Evolutionary conservation across 495 filamentous ascomycete genomes (phyloP).

Genomic region (Hypomontagnella monticulosa): DNA sequence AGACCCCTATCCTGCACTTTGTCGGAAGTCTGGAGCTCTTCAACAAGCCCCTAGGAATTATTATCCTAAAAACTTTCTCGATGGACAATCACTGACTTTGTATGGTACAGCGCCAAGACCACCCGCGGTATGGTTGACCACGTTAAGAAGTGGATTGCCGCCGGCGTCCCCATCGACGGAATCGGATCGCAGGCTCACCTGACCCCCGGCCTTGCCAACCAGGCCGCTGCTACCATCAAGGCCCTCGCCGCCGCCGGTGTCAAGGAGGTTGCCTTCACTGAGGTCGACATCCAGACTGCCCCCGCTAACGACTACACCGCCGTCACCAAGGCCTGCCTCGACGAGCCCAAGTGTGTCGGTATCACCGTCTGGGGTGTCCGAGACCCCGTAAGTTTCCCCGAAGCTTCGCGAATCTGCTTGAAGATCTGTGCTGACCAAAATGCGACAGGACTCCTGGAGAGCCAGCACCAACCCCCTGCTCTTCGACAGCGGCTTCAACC

Average conservation of each 20-base stretch:
- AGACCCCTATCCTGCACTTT: background rate
- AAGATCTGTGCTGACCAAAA: conserved; percentile 25
- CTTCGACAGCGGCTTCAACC: conserved; percentile 69
- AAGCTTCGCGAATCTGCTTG: background rate
- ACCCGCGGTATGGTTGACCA: conserved; percentile 68
- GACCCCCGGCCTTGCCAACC: conserved; percentile 55
- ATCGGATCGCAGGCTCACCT: conserved; percentile 75
- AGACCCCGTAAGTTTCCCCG: conserved; percentile 60
- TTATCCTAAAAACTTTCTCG: background rate
- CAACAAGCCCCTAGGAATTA: background rate
- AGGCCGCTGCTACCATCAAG: conserved; percentile 62
- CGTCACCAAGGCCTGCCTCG: conserved; percentile 71
- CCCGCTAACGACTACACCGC: conserved; percentile 68
- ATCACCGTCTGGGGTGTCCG: conserved; percentile 82
- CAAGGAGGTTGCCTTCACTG: conserved; percentile 68
- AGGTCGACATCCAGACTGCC: conserved; percentile 71
- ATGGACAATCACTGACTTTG: conserved; percentile 31
- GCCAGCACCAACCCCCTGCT: conserved; percentile 67
- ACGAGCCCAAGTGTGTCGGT: conserved; percentile 72
- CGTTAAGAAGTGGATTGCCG: conserved; percentile 72
- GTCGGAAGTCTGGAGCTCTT: background rate
- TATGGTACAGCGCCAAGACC: conserved; percentile 55
- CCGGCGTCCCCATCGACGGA: conserved; percentile 76
- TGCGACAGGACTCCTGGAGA: conserved; percentile 69
- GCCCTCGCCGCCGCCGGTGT: conserved; percentile 63